These are phyloP conservation scores for Nitzschia sp. DNA, from an alignment of 108 stramenopile genomes.

Conservation along the genomic window DNA sequence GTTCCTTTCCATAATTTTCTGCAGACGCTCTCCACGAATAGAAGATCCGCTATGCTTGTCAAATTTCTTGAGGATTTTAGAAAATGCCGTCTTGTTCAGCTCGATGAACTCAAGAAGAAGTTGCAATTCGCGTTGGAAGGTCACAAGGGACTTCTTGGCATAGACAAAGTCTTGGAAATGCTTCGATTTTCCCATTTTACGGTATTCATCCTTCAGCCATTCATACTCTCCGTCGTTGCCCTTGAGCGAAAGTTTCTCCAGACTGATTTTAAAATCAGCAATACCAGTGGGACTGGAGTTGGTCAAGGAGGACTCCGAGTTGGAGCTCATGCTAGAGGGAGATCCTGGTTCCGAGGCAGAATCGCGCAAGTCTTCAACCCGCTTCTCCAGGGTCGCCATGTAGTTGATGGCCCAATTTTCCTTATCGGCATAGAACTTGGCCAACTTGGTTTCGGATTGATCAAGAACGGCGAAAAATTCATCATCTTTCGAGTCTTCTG, in stretches of 20 bases:
- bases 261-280: constrained; percentile 2
- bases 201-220: constrained; percentile 49
- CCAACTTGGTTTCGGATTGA: constrained; percentile 47
- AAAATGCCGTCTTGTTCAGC: constrained; percentile 59
- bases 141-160: constrained; percentile 50
- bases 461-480: constrained; percentile 33
- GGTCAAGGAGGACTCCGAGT: constrained; percentile 10
- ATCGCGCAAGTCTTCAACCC: constrained; percentile 42
- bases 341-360: constrained; percentile 21
- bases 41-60: constrained; percentile 54
- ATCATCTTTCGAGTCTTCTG: constrained; percentile 11
- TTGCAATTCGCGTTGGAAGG: constrained; percentile 38
- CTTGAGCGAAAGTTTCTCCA: constrained; percentile 5
- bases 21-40: constrained; percentile 53
- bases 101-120: constrained; percentile 56
- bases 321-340: constrained; percentile 13
- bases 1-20: constrained; percentile 36
- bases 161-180: constrained; percentile 61
- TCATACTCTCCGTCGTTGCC: constrained; percentile 22
- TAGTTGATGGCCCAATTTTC: constrained; percentile 52
- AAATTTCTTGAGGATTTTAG: constrained; percentile 71
- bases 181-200: constrained; percentile 39
- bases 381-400: constrained; percentile 45
- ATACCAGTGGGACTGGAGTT: constrained; percentile 22
- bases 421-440: constrained; percentile 62